Conservation (phyloP, 2,329 filamentous ascomycete species). For the Aspergillus sclerotialis region DNA sequence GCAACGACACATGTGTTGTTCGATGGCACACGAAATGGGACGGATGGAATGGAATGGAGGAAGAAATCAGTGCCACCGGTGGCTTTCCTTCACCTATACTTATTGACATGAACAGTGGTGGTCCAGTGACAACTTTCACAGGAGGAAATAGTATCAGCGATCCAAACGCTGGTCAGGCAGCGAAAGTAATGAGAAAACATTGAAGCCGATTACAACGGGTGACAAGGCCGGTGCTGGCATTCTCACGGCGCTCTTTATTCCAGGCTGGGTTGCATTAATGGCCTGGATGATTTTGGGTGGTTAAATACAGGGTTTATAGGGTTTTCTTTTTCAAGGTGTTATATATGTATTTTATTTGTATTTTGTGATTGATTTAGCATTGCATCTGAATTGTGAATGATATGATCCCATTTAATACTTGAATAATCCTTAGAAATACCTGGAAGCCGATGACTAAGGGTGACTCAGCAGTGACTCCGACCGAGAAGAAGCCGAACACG, state of each 20-base stretch:
- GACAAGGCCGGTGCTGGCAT: conserved; percentile 35
- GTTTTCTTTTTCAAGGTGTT: too few relatives aligned
- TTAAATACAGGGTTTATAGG: neutral
- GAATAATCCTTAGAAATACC: too few relatives aligned
- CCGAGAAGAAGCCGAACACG: neutral
- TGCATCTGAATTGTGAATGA: too few relatives aligned
- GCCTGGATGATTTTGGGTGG: conserved; percentile 20
- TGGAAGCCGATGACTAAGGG: neutral
- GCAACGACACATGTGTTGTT: conserved; percentile 58
- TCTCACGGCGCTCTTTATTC: conserved; percentile 27
- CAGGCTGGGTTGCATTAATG: conserved; percentile 20
- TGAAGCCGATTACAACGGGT: conserved; percentile 18
- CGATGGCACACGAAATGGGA: conserved; percentile 47
- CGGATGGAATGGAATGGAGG: conserved; percentile 55
- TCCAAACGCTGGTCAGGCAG: conserved; percentile 25
- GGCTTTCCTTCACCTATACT: conserved; percentile 57
- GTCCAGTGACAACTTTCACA: conserved; percentile 32
- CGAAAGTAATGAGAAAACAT: neutral
- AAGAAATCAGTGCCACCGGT: conserved; percentile 62
- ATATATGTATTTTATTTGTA: neutral
- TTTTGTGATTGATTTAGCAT: neutral
- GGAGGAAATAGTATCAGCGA: conserved; percentile 49
- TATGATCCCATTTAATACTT: too few relatives aligned
- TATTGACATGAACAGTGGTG: conserved; percentile 45
- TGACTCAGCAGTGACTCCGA: neutral